phyloP scores from a whole-genome alignment of 2,329 filamentous ascomycete species.

The Epichloe bromicola region DNA sequence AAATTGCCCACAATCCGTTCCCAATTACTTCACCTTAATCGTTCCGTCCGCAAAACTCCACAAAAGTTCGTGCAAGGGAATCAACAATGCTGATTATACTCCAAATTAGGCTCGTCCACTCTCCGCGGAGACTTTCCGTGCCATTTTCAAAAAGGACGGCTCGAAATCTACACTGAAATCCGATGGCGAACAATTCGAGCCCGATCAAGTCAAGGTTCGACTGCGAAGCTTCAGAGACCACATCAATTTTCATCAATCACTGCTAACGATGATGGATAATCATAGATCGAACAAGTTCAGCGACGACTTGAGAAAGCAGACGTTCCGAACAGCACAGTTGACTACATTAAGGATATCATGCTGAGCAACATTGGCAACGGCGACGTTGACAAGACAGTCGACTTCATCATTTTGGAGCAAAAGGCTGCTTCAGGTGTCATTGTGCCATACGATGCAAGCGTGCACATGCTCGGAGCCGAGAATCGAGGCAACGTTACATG shows the following conservation, averaged over 20 bases:
- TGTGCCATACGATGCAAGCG: constrained; percentile 56
- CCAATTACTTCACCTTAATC: background rate
- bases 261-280: background rate
- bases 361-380: constrained; percentile 53
- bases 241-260: background rate
- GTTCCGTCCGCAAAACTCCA: background rate
- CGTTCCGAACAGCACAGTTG: constrained; percentile 36
- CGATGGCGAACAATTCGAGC: constrained; percentile 25
- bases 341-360: constrained; percentile 43
- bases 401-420: constrained; percentile 65
- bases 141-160: constrained; percentile 52
- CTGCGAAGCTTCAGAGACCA: background rate
- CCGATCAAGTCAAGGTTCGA: constrained; percentile 16
- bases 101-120: constrained; percentile 33
- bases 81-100: background rate
- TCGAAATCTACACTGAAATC: constrained; percentile 31
- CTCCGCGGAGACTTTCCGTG: constrained; percentile 45
- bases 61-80: background rate
- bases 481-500: constrained; percentile 86
- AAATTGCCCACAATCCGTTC: background rate
- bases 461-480: constrained; percentile 68
- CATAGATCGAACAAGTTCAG: constrained; percentile 28
- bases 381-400: constrained; percentile 60
- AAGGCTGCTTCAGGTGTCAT: constrained; percentile 72
- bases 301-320: constrained; percentile 29